Evolutionary conservation across 208 protist species (phyloP).

Genomic region (Leishmania guyanensis): DNA sequence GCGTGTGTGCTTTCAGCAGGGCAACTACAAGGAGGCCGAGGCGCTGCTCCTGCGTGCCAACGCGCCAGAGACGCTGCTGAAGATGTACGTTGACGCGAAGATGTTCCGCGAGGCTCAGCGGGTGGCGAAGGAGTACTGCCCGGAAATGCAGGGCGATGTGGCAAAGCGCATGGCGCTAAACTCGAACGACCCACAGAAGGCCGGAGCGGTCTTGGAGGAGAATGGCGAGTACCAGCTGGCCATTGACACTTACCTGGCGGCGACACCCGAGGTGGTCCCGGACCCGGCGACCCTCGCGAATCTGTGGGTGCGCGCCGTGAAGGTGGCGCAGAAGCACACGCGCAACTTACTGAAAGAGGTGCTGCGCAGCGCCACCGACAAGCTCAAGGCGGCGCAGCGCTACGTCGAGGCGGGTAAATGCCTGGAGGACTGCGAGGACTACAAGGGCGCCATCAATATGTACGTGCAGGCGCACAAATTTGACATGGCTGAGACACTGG

Average conservation of each 20-base stretch:
- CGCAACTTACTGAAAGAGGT: conserved; percentile 85
- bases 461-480: conserved; percentile 94
- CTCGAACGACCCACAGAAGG: conserved; percentile 88
- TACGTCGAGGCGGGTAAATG: conserved; percentile 91
- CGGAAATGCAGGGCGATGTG: conserved; percentile 86
- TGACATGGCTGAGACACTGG: conserved; percentile 89
- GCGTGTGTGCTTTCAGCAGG: conserved; percentile 82
- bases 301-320: conserved; percentile 94
- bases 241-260: conserved; percentile 95
- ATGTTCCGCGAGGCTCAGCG: conserved; percentile 95
- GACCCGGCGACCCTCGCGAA: conserved; percentile 78
- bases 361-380: conserved; percentile 62
- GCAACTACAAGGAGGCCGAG: conserved; percentile 93
- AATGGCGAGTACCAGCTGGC: conserved; percentile 93
- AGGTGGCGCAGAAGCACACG: conserved; percentile 93
- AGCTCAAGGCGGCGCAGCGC: conserved; percentile 81
- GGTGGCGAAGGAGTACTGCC: conserved; percentile 89
- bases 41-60: conserved; percentile 90
- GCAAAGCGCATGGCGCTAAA: conserved; percentile 83
- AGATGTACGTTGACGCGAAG: conserved; percentile 94
- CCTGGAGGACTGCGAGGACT: conserved; percentile 92
- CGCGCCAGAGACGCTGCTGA: conserved; percentile 92
- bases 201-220: conserved; percentile 91
- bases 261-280: conserved; percentile 62
- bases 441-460: conserved; percentile 93